phyloP scores from a whole-genome alignment of 164 flowering plant genomes.

The Umbellularia californica region DNA sequence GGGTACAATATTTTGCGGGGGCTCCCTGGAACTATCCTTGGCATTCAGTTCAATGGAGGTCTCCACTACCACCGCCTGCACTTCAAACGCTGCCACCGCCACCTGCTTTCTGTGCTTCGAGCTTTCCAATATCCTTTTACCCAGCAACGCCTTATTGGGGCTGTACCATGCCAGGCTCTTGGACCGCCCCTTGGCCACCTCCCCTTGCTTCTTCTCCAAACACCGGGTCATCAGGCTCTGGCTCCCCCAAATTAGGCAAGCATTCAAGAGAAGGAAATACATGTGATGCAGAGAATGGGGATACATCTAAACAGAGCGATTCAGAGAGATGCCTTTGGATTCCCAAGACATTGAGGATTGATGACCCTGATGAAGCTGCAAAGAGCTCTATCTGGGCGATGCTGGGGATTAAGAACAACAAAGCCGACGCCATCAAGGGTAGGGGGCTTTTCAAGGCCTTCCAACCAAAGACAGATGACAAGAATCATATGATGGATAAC shows the following conservation, averaged over 20 bases:
- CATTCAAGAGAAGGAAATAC: conserved; percentile 57
- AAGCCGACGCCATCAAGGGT: conserved; percentile 27
- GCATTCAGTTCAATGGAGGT: conserved; percentile 49
- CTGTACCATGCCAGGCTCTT: conserved; percentile 42
- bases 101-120: conserved; percentile 40
- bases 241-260: conserved; percentile 49
- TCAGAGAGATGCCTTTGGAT: conserved; percentile 47
- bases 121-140: conserved; percentile 45
- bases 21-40: conserved; percentile 68
- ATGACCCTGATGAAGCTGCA: conserved; percentile 85
- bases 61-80: conserved; percentile 28
- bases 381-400: conserved; percentile 91
- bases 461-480: conserved; percentile 40
- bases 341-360: conserved; percentile 84
- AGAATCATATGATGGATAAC: conserved; percentile 25
- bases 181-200: conserved; percentile 53
- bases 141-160: conserved; percentile 56
- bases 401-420: conserved; percentile 63
- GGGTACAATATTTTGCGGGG: conserved; percentile 43
- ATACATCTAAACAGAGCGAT: conserved; percentile 25
- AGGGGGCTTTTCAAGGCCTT: conserved; percentile 54
- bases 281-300: conserved; percentile 24
- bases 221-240: conserved; percentile 25
- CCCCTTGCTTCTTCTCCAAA: conserved; percentile 24
- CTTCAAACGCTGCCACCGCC: background rate